Evolutionary conservation across 768 basidiomycete genomes (phyloP).

Genomic region (Sutorius australiensis): DNA sequence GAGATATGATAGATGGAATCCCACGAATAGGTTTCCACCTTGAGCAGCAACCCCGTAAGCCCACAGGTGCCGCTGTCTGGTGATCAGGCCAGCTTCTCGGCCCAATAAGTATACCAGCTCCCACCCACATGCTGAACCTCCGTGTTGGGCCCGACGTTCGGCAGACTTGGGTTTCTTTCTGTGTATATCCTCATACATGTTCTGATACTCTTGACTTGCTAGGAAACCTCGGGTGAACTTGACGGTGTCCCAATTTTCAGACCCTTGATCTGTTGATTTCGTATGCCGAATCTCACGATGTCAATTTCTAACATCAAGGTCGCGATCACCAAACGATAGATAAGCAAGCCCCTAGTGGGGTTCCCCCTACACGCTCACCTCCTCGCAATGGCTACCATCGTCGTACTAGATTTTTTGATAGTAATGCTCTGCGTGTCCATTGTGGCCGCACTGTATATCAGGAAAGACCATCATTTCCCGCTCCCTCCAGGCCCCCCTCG

Average conservation of each 20-base stretch:
- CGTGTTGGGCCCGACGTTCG: too few relatives aligned
- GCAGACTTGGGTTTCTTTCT: too few relatives aligned
- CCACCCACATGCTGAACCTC: too few relatives aligned
- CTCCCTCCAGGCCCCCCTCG: slow-evolving; percentile 8
- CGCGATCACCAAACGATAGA: background rate
- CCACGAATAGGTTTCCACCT: background rate
- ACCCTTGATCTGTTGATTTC: background rate
- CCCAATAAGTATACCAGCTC: too few relatives aligned
- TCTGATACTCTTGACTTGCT: too few relatives aligned
- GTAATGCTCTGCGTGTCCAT: background rate
- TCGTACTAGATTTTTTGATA: background rate
- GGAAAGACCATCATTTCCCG: background rate
- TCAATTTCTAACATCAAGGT: background rate
- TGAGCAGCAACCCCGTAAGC: background rate
- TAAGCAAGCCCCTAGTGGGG: background rate
- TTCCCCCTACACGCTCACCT: background rate
- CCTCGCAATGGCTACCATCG: background rate
- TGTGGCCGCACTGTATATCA: background rate
- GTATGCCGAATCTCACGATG: background rate
- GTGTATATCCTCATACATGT: background rate
- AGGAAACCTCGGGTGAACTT: background rate
- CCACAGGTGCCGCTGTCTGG: too few relatives aligned
- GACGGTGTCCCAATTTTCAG: background rate
- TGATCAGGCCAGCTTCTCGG: too few relatives aligned
- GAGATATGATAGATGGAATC: background rate